Conservation (phyloP, 192 early-diverging fungal species). For the Neocallimastix lanati region DNA sequence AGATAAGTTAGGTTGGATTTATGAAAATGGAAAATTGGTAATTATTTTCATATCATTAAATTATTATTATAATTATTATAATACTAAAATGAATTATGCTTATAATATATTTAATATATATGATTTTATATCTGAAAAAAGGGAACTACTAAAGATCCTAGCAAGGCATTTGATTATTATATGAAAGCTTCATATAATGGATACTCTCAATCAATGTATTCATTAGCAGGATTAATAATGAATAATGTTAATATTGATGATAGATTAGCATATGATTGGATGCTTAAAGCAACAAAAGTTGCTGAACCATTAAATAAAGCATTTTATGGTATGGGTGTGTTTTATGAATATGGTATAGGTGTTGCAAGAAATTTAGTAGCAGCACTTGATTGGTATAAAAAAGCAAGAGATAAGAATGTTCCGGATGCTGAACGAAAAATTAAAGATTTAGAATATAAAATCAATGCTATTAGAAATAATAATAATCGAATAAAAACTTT, state of each 20-base stretch:
- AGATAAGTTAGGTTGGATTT: not conserved
- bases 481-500: not conserved
- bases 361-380: not conserved
- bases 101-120: too few species aligned
- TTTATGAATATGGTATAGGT: not conserved
- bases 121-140: too few species aligned
- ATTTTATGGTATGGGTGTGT: not conserved
- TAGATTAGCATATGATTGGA: not conserved
- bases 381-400: not conserved
- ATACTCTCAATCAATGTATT: not conserved
- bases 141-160: not conserved
- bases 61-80: too few species aligned
- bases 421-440: not conserved
- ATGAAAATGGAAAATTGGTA: not conserved
- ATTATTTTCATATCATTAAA: too few species aligned
- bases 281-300: not conserved
- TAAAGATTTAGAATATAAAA: not conserved
- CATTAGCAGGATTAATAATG: not conserved
- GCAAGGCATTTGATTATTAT: not conserved
- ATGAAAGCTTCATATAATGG: not conserved
- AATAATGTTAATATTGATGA: not conserved
- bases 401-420: not conserved
- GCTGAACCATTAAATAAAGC: not conserved
- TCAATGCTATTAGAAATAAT: not conserved
- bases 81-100: too few species aligned